A percentile compares a stretch with the other conserved stretches of the same genome.
These are phyloP conservation scores for Trypanosoma scelopori DNA, from an alignment of 208 protist genomes.

Conservation along the genomic window DNA sequence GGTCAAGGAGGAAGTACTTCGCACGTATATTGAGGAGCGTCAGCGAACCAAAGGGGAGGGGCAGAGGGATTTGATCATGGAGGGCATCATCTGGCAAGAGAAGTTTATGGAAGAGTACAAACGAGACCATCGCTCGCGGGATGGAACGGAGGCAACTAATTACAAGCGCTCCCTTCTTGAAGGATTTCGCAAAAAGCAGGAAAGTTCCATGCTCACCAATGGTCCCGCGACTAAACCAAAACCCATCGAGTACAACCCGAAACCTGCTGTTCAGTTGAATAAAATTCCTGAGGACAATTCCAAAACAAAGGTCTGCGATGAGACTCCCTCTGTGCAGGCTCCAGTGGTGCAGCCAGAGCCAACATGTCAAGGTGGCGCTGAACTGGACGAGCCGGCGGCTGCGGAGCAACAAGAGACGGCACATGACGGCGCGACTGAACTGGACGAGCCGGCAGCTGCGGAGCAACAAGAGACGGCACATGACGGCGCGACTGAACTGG, in stretches of 20 bases:
- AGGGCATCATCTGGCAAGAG: slow-evolving; percentile 82
- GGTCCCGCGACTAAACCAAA: slow-evolving; percentile 3
- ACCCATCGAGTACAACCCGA: slow-evolving; percentile 14
- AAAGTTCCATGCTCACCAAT: neutral
- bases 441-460: neutral
- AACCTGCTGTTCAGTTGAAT: neutral
- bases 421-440: slow-evolving; percentile 5
- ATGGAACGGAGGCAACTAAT: slow-evolving; percentile 41
- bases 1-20: slow-evolving; percentile 78
- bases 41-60: slow-evolving; percentile 14
- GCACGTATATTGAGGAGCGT: slow-evolving; percentile 59
- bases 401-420: neutral
- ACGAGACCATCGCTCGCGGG: slow-evolving; percentile 31
- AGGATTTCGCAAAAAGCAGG: slow-evolving; percentile 36
- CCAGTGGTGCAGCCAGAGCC: neutral
- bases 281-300: neutral
- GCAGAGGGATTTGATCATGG: slow-evolving; percentile 63
- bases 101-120: slow-evolving; percentile 79
- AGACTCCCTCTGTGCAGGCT: slow-evolving; percentile 1
- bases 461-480: slow-evolving; percentile 2
- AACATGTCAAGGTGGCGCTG: neutral
- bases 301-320: neutral
- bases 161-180: slow-evolving; percentile 58
- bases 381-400: neutral
- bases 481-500: neutral